These are phyloP conservation scores for Helicocarpus griseus DNA, from an alignment of 2,329 filamentous ascomycete genomes.

Conservation along the genomic window DNA sequence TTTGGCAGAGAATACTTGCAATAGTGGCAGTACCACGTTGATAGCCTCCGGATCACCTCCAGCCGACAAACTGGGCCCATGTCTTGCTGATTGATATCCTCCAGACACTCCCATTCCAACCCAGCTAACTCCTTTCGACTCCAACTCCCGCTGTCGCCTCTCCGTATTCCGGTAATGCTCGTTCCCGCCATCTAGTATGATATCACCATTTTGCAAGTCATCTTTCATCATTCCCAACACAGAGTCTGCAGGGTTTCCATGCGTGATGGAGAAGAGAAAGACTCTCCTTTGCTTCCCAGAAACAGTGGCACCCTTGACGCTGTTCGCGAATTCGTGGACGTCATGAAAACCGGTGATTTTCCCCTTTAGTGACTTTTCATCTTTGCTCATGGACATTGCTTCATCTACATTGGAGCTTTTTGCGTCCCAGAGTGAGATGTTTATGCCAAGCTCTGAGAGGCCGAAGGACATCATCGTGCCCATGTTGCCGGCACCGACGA, in stretches of 20 bases:
- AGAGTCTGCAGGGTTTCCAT: slow-evolving; percentile 29
- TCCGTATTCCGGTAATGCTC: slow-evolving; percentile 59
- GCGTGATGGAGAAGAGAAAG: slow-evolving; percentile 33
- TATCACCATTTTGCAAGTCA: slow-evolving; percentile 50
- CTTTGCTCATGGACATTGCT: slow-evolving; percentile 18
- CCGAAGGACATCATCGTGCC: slow-evolving; percentile 35
- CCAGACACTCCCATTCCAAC: slow-evolving; percentile 60
- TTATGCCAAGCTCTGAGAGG: slow-evolving; percentile 29
- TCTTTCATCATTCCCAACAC: slow-evolving; percentile 34
- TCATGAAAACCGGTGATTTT: slow-evolving; percentile 26
- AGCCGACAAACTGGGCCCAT: slow-evolving; percentile 58
- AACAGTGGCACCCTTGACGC: slow-evolving; percentile 17
- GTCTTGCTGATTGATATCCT: slow-evolving; percentile 57
- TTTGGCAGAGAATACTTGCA: slow-evolving; percentile 54
- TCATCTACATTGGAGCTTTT: slow-evolving; percentile 25
- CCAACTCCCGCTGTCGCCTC: slow-evolving; percentile 48
- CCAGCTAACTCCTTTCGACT: slow-evolving; percentile 51
- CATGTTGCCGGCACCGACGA: slow-evolving; percentile 34
- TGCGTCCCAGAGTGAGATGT: slow-evolving; percentile 32
- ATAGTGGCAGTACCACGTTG: slow-evolving; percentile 50
- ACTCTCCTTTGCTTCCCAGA: slow-evolving; percentile 16
- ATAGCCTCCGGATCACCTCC: slow-evolving; percentile 51
- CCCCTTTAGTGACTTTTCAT: slow-evolving; percentile 18
- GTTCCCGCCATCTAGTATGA: slow-evolving; percentile 60
- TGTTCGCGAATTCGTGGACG: slow-evolving; percentile 27